Percentiles rank a stretch among this genome's conserved stretches.
These are phyloP conservation scores for Brassica nigra DNA, from an alignment of 345 rosid species.

Conservation along the genomic window DNA sequence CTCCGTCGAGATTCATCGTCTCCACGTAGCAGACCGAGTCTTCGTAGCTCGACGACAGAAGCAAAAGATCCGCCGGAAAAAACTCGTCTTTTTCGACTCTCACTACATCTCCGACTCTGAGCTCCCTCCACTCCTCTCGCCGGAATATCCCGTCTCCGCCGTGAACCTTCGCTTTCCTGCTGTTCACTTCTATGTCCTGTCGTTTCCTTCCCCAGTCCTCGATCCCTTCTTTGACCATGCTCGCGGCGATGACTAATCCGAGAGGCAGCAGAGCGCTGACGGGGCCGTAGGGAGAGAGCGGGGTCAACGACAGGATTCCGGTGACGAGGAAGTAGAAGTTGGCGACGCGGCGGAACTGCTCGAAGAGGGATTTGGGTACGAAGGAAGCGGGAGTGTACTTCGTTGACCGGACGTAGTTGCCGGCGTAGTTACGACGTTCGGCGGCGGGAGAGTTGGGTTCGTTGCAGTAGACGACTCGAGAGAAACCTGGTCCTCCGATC, in stretches of 20 bases:
- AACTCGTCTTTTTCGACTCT: conserved; percentile 89
- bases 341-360: conserved; percentile 96
- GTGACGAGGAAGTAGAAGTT: conserved; percentile 83
- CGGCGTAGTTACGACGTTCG: conserved; percentile 47
- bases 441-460: conserved; percentile 69
- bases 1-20: conserved; percentile 94
- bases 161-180: conserved; percentile 68
- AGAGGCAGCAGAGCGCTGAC: conserved; percentile 85
- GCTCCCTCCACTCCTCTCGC: conserved; percentile 66
- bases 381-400: conserved; percentile 79
- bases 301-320: conserved; percentile 77
- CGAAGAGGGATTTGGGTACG: conserved; percentile 79
- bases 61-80: conserved; percentile 93
- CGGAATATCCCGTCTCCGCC: conserved; percentile 58
- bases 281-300: conserved; percentile 77
- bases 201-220: conserved; percentile 85
- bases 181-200: conserved; percentile 83
- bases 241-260: conserved; percentile 68
- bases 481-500: conserved; percentile 94
- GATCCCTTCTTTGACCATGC: conserved; percentile 85
- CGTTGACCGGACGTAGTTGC: conserved; percentile 77
- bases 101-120: conserved; percentile 84
- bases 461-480: conserved; percentile 77
- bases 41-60: conserved; percentile 79
- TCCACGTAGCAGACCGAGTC: conserved; percentile 96